These are phyloP conservation scores for Neurospora tetrasperma DNA, from an alignment of 495 filamentous ascomycete genomes.

Conservation along the genomic window DNA sequence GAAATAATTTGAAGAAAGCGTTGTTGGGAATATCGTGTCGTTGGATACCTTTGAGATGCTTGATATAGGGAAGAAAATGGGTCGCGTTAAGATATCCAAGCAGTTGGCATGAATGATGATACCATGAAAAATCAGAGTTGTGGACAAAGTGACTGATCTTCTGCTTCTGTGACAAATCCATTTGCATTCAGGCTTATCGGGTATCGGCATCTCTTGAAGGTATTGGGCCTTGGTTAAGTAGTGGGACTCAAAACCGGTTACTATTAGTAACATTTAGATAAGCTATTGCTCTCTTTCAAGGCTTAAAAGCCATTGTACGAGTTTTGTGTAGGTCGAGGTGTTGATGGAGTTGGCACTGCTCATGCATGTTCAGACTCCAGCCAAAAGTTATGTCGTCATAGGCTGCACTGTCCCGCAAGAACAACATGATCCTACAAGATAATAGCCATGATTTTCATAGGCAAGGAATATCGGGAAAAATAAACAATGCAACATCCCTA, in stretches of 20 bases:
- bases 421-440: background rate
- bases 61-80: background rate
- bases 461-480: background rate
- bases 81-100: background rate
- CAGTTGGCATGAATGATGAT: background rate
- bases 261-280: background rate
- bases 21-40: background rate
- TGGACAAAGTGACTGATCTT: background rate
- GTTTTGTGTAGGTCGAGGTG: background rate
- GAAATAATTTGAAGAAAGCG: background rate
- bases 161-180: background rate
- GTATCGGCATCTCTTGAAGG: background rate
- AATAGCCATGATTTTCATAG: background rate
- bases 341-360: background rate
- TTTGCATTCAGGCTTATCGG: background rate
- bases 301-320: background rate
- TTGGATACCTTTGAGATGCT: background rate
- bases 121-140: background rate
- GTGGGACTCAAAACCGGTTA: background rate
- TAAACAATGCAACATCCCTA: background rate
- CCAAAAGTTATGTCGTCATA: background rate
- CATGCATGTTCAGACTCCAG: background rate
- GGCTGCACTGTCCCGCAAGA: background rate
- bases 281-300: background rate
- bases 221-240: too few relatives aligned